phyloP scores from a whole-genome alignment of 495 filamentous ascomycete species.

The Paragyromitra xinjiangensis region DNA sequence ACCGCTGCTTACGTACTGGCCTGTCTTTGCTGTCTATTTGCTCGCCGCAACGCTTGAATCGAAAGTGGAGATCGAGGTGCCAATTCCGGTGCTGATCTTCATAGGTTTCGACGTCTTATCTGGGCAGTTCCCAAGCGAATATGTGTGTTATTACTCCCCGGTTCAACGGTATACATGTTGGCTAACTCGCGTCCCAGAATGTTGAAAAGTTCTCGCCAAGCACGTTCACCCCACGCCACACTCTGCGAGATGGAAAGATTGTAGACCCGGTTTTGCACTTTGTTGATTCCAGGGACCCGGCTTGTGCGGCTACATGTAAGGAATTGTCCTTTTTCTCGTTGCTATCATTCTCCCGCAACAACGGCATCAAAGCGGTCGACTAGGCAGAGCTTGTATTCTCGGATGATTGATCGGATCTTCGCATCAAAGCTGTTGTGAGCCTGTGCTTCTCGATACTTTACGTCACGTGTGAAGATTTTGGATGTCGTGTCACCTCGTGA shows the following conservation, averaged over 20 bases:
- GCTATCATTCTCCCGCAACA: background rate
- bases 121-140: background rate
- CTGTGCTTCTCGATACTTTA: background rate
- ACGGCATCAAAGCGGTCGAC: background rate
- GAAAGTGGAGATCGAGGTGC: slow-evolving; percentile 29
- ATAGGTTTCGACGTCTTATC: slow-evolving; percentile 3
- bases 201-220: slow-evolving; percentile 18
- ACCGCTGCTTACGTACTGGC: slow-evolving; percentile 9
- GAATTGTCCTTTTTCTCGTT: background rate
- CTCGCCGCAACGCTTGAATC: slow-evolving; percentile 26
- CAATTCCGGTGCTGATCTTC: slow-evolving; percentile 8
- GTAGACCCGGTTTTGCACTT: slow-evolving; percentile 21
- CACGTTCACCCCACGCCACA: slow-evolving; percentile 3
- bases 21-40: background rate
- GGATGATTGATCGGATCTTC: background rate
- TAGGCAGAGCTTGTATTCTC: background rate
- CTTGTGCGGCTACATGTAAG: background rate
- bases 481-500: background rate
- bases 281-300: slow-evolving; percentile 2
- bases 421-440: slow-evolving; percentile 4
- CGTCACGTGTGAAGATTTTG: slow-evolving; percentile 10
- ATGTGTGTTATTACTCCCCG: background rate
- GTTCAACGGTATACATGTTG: background rate
- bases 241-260: background rate
- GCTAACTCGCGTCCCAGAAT: background rate